These are phyloP conservation scores for Aspergillaceae sp. DNA, from an alignment of 2,329 filamentous ascomycete genomes.

Conservation along the genomic window DNA sequence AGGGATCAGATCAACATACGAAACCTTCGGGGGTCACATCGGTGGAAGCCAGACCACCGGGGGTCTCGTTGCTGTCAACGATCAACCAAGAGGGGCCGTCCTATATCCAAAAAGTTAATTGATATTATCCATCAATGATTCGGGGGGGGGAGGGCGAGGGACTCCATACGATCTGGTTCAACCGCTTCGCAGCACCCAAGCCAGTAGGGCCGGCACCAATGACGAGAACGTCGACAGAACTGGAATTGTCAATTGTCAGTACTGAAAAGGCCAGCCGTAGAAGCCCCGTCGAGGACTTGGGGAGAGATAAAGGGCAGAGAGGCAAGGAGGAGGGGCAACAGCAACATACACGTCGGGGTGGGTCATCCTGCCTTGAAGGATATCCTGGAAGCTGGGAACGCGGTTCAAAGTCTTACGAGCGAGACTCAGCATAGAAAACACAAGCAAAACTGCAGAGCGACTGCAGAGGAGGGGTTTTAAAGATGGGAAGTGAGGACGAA, in stretches of 20 bases:
- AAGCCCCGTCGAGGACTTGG: too few species aligned
- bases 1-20: slow-evolving; percentile 52
- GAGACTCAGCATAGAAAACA: slow-evolving; percentile 35
- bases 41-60: slow-evolving; percentile 91
- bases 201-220: slow-evolving; percentile 97
- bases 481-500: slow-evolving; percentile 10
- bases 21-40: slow-evolving; percentile 94
- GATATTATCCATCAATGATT: slow-evolving; percentile 8
- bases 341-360: slow-evolving; percentile 36
- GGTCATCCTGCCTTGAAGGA: slow-evolving; percentile 40
- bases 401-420: slow-evolving; percentile 36
- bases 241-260: slow-evolving; percentile 30
- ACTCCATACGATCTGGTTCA: slow-evolving; percentile 79
- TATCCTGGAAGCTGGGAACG: slow-evolving; percentile 39
- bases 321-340: not conserved
- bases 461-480: slow-evolving; percentile 18
- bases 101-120: slow-evolving; percentile 40
- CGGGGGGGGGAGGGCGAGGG: not conserved
- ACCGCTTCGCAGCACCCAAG: slow-evolving; percentile 92
- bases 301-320: slow-evolving; percentile 1
- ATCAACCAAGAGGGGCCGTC: slow-evolving; percentile 93
- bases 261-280: not conserved
- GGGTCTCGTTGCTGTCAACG: slow-evolving; percentile 81
- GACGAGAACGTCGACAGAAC: slow-evolving; percentile 91
- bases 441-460: slow-evolving; percentile 19